Evolutionary conservation across 345 rosid genomes (phyloP).

Genomic region (Eucalyptus leucophloia): DNA sequence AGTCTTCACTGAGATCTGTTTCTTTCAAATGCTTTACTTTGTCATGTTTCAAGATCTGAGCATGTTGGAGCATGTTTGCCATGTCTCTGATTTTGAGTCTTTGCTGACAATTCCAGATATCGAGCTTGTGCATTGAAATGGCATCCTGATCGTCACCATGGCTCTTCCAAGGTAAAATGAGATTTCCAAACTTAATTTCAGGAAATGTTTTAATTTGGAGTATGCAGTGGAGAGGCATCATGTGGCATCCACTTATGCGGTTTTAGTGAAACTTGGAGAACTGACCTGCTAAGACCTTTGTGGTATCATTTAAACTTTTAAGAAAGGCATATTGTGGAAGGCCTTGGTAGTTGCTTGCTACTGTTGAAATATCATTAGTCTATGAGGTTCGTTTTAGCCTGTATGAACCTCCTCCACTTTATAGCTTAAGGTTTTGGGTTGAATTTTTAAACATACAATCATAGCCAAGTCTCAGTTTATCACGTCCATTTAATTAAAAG

Average conservation of each 20-base stretch:
- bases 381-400: background rate
- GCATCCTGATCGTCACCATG: conserved; percentile 93
- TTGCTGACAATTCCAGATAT: conserved; percentile 27
- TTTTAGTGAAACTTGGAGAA: background rate
- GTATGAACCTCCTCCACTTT: background rate
- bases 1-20: conserved; percentile 7
- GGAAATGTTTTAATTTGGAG: background rate
- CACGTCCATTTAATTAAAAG: background rate
- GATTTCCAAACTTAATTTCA: background rate
- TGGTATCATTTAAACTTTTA: background rate
- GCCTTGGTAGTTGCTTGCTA: background rate
- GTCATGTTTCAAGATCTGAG: background rate
- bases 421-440: background rate
- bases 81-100: background rate
- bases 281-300: no score
- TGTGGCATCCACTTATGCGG: background rate
- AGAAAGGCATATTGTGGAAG: background rate
- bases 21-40: background rate
- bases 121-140: conserved; percentile 81
- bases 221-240: background rate
- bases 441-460: background rate
- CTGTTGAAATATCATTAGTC: background rate
- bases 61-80: background rate
- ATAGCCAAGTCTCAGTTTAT: background rate
- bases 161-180: conserved; percentile 58